Percentiles rank a stretch among this genome's conserved stretches.
Conservation (phyloP, 1,139 yeast species). For the Magnusiomyces suaveolens region DNA sequence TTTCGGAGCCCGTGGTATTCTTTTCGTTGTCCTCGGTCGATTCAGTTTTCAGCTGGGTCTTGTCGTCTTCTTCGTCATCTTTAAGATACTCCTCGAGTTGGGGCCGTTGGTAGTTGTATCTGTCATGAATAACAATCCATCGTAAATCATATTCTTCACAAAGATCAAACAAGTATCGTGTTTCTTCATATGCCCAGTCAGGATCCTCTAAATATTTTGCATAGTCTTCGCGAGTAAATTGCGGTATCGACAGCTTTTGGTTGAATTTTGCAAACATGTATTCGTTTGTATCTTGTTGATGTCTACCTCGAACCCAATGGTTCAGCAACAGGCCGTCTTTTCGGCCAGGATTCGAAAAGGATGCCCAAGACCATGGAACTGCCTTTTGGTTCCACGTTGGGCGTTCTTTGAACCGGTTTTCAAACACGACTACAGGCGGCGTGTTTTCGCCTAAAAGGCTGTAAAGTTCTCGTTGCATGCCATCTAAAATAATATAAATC, state of each 20-base stretch:
- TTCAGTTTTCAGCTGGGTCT: not conserved
- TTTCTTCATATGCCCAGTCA: constrained; percentile 71
- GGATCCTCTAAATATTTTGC: constrained; percentile 28
- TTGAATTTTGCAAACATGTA: constrained; percentile 72
- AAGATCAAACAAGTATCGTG: constrained; percentile 61
- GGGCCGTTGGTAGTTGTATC: constrained; percentile 41
- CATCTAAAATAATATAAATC: constrained; percentile 35
- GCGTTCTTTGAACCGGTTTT: constrained; percentile 53
- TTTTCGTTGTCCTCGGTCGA: not conserved
- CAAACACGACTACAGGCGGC: constrained; percentile 61
- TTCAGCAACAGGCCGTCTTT: constrained; percentile 42
- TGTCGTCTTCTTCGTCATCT: constrained; percentile 16
- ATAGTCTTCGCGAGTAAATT: constrained; percentile 59
- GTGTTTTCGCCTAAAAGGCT: constrained; percentile 84
- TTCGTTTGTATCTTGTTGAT: constrained; percentile 38
- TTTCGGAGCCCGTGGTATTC: constrained; percentile 1
- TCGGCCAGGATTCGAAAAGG: constrained; percentile 50
- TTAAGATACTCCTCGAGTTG: constrained; percentile 4
- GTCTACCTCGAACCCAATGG: constrained; percentile 86
- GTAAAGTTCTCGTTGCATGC: constrained; percentile 85
- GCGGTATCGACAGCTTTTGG: constrained; percentile 60
- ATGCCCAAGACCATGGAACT: constrained; percentile 70
- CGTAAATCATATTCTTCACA: constrained; percentile 69
- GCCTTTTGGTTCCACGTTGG: constrained; percentile 53
- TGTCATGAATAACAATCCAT: constrained; percentile 77